Conservation (phyloP, 2,329 filamentous ascomycete species). For the Penicillium palitans region DNA sequence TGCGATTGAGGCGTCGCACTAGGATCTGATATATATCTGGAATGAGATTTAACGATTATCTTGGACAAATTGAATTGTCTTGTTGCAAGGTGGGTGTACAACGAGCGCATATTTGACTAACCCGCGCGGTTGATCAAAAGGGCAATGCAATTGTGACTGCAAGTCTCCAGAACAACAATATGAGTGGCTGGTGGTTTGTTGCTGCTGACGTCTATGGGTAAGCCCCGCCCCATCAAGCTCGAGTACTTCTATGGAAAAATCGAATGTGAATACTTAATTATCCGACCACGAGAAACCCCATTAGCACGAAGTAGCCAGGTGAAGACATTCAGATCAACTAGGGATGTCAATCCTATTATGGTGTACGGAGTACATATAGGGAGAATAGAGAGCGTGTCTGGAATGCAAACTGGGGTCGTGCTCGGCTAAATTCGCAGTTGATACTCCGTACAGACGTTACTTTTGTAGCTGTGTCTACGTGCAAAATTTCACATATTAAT, state of each 20-base stretch:
- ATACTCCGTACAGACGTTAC: too few species aligned
- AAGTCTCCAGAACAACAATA: slow-evolving; percentile 17
- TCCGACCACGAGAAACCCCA: slow-evolving; percentile 12
- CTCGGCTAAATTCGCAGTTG: slow-evolving; percentile 8
- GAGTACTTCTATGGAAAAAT: slow-evolving; percentile 15
- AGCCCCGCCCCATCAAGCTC: slow-evolving; percentile 10
- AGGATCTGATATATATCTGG: not conserved
- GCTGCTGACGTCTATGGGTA: slow-evolving; percentile 10
- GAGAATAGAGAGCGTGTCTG: slow-evolving; percentile 6
- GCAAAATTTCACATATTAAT: too few species aligned
- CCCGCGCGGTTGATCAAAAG: not conserved
- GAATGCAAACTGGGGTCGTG: slow-evolving; percentile 14
- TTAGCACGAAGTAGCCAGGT: too few species aligned
- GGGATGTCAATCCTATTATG: slow-evolving; percentile 17
- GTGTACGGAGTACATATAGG: slow-evolving; percentile 5
- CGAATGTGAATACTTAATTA: slow-evolving; percentile 11
- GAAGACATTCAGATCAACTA: slow-evolving; percentile 14
- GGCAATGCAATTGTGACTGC: not conserved
- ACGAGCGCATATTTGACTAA: not conserved
- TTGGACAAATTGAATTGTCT: not conserved
- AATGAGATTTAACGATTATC: not conserved
- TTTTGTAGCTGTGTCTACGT: not conserved
- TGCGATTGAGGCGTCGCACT: not conserved
- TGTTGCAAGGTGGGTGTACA: not conserved
- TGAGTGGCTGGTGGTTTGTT: slow-evolving; percentile 8